phyloP scores from a whole-genome alignment of 2,329 filamentous ascomycete genomes.

The Aciculosporium take region DNA sequence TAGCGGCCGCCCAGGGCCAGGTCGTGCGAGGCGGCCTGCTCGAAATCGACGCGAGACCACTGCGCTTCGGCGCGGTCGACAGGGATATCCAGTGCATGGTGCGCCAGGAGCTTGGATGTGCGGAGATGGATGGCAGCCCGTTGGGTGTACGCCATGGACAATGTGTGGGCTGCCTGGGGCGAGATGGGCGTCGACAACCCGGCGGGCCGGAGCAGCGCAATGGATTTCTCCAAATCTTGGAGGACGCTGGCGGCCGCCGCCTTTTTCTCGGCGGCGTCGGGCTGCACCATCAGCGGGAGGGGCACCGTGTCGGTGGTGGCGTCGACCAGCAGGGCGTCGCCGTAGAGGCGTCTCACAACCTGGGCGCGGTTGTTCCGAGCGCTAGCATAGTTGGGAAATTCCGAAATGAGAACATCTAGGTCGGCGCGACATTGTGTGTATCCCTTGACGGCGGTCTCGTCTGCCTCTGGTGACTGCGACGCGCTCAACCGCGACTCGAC shows the following conservation, averaged over 20 bases:
- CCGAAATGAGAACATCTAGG: constrained; percentile 41
- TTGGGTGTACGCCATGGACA: constrained; percentile 60
- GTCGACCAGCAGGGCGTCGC: constrained; percentile 40
- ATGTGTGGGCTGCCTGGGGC: constrained; percentile 46
- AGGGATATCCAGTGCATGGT: constrained; percentile 25
- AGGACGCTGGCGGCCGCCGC: constrained; percentile 28
- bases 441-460: constrained; percentile 24
- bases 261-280: constrained; percentile 22
- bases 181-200: constrained; percentile 41
- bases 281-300: constrained; percentile 27
- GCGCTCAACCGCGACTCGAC: constrained; percentile 39
- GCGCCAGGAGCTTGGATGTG: constrained; percentile 35
- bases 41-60: constrained; percentile 43
- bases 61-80: constrained; percentile 26
- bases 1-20: constrained; percentile 51
- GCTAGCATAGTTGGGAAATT: constrained; percentile 53
- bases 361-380: constrained; percentile 65
- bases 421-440: constrained; percentile 33
- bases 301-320: constrained; percentile 21
- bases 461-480: constrained; percentile 20
- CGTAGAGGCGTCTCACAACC: constrained; percentile 45
- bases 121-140: constrained; percentile 49
- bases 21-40: constrained; percentile 47
- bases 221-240: constrained; percentile 41
- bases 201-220: constrained; percentile 42